These are phyloP conservation scores for Cydonia oblonga DNA, from an alignment of 331 rosid genomes.

Conservation along the genomic window DNA sequence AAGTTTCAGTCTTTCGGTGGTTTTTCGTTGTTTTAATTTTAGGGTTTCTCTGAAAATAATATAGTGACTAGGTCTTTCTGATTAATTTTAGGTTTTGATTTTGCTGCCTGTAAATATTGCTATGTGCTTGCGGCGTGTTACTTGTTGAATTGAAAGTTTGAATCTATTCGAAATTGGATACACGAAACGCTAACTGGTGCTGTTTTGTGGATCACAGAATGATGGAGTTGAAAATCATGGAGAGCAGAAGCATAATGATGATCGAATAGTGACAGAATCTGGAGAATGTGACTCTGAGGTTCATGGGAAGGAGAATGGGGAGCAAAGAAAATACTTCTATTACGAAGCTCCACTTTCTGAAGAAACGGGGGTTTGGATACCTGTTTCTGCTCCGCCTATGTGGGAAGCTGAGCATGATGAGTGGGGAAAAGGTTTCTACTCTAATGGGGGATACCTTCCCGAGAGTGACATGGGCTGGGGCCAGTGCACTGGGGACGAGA, in stretches of 20 bases:
- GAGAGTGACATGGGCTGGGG: conserved; percentile 85
- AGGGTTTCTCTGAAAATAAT: not conserved
- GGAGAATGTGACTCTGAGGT: conserved; percentile 13
- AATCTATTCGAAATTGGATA: not conserved
- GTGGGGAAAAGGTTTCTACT: conserved; percentile 51
- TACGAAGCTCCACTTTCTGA: conserved; percentile 64
- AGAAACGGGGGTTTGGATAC: conserved; percentile 97
- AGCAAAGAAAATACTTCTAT: conserved; percentile 49
- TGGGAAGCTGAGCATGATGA: conserved; percentile 63
- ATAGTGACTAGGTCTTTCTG: not conserved
- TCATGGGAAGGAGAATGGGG: conserved; percentile 19
- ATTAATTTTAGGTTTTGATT: not conserved
- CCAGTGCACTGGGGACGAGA: conserved; percentile 59
- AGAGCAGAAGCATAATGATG: conserved; percentile 4
- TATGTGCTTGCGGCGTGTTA: not conserved
- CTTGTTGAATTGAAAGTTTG: not conserved
- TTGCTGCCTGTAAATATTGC: not conserved
- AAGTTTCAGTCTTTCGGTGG: not conserved
- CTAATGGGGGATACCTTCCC: conserved; percentile 76
- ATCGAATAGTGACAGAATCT: not conserved
- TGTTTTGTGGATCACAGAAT: conserved; percentile 25
- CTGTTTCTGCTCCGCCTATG: conserved; percentile 98
- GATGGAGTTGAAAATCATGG: conserved; percentile 17
- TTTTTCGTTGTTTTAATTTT: not conserved
- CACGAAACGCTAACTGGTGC: not conserved